Percentiles rank a stretch among this genome's conserved stretches.
Conservation (phyloP, 805 yeast genomes). For the Ogataea haglerorum region DNA sequence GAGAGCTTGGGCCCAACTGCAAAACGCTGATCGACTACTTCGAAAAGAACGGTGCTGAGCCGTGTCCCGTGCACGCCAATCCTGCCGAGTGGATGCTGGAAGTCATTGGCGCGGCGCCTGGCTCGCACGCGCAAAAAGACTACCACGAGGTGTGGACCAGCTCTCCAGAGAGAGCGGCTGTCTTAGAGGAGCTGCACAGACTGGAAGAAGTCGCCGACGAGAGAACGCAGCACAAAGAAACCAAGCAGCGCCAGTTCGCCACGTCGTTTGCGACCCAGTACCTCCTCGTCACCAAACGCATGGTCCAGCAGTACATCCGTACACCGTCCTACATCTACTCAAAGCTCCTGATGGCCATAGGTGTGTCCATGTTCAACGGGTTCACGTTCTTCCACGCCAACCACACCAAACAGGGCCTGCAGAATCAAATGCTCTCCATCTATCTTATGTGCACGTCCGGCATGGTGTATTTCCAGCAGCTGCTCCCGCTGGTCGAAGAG, state of each 20-base stretch:
- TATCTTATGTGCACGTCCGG: slow-evolving; percentile 60
- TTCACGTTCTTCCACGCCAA: slow-evolving; percentile 63
- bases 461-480: slow-evolving; percentile 55
- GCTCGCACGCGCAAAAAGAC: slow-evolving; percentile 62
- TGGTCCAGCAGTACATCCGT: slow-evolving; percentile 58
- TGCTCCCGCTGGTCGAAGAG: slow-evolving; percentile 52
- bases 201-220: slow-evolving; percentile 47
- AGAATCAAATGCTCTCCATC: slow-evolving; percentile 72
- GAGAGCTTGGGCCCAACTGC: slow-evolving; percentile 58
- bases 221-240: slow-evolving; percentile 27
- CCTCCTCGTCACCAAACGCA: slow-evolving; percentile 42
- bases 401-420: slow-evolving; percentile 59
- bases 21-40: slow-evolving; percentile 56
- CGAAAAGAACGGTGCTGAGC: slow-evolving; percentile 58
- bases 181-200: slow-evolving; percentile 54
- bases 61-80: slow-evolving; percentile 63
- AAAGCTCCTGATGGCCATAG: slow-evolving; percentile 47
- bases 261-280: slow-evolving; percentile 40
- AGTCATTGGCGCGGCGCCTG: slow-evolving; percentile 76
- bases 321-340: slow-evolving; percentile 55
- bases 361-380: slow-evolving; percentile 59
- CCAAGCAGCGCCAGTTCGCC: slow-evolving; percentile 40
- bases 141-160: slow-evolving; percentile 70
- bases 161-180: slow-evolving; percentile 55
- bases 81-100: slow-evolving; percentile 92